Evolutionary conservation across 108 stramenopile species (phyloP), one percentile per base, ranked within the genome.

Genomic region (Schizochytrium sp.): DNA sequence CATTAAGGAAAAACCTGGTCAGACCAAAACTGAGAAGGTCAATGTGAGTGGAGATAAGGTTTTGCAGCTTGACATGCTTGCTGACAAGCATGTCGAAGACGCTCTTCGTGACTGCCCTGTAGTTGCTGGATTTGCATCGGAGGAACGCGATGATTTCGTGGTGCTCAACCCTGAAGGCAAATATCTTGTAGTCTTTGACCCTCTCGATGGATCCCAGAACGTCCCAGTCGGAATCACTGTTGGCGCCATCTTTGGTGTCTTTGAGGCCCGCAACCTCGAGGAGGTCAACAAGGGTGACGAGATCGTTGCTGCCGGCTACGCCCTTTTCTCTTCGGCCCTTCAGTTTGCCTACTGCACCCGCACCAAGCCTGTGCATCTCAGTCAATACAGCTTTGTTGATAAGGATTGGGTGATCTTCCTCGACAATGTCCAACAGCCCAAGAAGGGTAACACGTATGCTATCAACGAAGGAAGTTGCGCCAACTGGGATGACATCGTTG

Each of bases 141-240:
- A 98, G 91, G 98, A 99, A 90, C 96, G 98, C 89, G 98, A 98
- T 89, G 97, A 98, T 72, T 96, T 98, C 92, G 97, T 99, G 42
- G 96, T 95, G 56, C 91, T 93, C 38, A 94, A 94, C 13, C 95
- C 93, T 90, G 87, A 92, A 28, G 98, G 98, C 46, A 92, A 98
- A 92, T 98, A 94, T 95, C 97, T 97, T 90, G 98, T 99, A 61
- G 98, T 97, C 3, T 99, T 99, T 83, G 98, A 99, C 88, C 98
- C 98, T 49, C 94, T 99, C 15, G 98, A 99, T 90, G 98, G 98
- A 57, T 96, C 96, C 53, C 95, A 95, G 50, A 99, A 99, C 93
- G 98, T 99, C 93, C 98, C 98, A 91, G 98, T 98, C 94, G 98
- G 98, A 91, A 97, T 99, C 73, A 96, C 96, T 73, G 97, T 98